phyloP scores from a whole-genome alignment of 805 yeast genomes.

The Sugiyamaella mastotermitis region DNA sequence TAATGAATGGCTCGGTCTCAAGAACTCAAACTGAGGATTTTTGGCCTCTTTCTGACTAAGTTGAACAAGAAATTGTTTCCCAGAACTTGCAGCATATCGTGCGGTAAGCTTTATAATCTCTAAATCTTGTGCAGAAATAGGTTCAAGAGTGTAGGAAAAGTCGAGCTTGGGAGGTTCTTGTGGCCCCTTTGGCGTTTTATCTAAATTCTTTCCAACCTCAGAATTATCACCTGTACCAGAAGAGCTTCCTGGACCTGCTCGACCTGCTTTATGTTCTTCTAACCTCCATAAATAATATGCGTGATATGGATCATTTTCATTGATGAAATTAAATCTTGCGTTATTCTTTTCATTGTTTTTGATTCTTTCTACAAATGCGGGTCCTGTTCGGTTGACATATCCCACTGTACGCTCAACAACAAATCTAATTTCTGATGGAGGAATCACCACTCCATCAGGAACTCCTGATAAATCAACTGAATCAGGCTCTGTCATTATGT shows the following conservation, averaged over 20 bases:
- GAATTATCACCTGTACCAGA: slow-evolving; percentile 4
- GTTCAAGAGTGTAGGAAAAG: slow-evolving; percentile 30
- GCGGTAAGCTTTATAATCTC: slow-evolving; percentile 72
- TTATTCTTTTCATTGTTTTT: slow-evolving; percentile 39
- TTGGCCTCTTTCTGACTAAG: slow-evolving; percentile 30
- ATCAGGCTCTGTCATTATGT: too few species aligned
- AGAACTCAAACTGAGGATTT: slow-evolving; percentile 61
- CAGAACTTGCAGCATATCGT: slow-evolving; percentile 56
- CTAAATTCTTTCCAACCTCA: slow-evolving; percentile 4
- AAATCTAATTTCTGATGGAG: slow-evolving; percentile 48
- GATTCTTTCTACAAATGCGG: slow-evolving; percentile 55
- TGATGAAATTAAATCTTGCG: slow-evolving; percentile 59
- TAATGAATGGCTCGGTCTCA: slow-evolving; percentile 54
- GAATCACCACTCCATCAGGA: slow-evolving; percentile 39
- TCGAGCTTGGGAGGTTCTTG: slow-evolving; percentile 26
- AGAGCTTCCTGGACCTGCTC: slow-evolving; percentile 9
- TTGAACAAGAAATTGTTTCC: slow-evolving; percentile 37
- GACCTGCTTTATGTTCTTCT: slow-evolving; percentile 29
- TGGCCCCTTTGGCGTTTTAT: slow-evolving; percentile 12
- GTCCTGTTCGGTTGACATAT: slow-evolving; percentile 65
- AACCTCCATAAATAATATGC: slow-evolving; percentile 50
- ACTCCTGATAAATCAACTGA: slow-evolving; percentile 18
- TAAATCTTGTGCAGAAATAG: slow-evolving; percentile 56
- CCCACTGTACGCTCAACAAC: slow-evolving; percentile 67
- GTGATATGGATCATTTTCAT: slow-evolving; percentile 47